These are phyloP conservation scores for Ceratocystis ficicola DNA, from an alignment of 2,329 filamentous ascomycete genomes.

Conservation along the genomic window DNA sequence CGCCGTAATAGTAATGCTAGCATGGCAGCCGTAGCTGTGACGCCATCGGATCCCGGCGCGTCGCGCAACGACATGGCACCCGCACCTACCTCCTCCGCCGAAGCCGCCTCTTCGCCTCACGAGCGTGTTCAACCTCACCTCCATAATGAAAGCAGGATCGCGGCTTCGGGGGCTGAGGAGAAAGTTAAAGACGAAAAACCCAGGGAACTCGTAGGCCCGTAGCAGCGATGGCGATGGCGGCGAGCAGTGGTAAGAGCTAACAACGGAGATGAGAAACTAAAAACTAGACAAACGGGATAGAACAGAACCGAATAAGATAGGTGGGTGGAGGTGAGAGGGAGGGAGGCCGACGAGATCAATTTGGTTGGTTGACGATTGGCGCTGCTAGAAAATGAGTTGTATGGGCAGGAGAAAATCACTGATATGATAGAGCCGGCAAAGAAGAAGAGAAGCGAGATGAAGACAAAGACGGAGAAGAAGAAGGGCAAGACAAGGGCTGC, in stretches of 20 bases:
- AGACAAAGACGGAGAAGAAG: background rate
- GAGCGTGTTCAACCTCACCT: conserved; percentile 21
- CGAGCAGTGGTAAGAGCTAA: background rate
- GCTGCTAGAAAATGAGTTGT: too few relatives aligned
- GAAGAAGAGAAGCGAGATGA: background rate
- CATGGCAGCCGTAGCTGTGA: conserved; percentile 3
- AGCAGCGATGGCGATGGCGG: background rate
- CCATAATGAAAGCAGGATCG: conserved; percentile 17
- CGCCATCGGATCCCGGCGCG: conserved; percentile 6
- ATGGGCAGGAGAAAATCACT: background rate
- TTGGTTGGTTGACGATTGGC: too few relatives aligned
- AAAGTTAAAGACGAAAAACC: conserved; percentile 10
- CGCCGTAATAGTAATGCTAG: conserved; percentile 22
- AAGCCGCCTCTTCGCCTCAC: conserved; percentile 15
- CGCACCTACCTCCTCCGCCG: conserved; percentile 16
- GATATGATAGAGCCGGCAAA: background rate
- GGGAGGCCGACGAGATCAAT: too few relatives aligned
- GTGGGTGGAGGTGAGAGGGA: background rate
- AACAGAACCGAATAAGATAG: background rate
- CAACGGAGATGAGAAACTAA: background rate
- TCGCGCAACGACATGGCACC: conserved; percentile 6
- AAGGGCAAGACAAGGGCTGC: too few relatives aligned
- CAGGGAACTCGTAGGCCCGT: background rate
- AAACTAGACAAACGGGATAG: background rate
- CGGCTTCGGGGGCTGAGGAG: conserved; percentile 15